Conservation (phyloP, 2,329 filamentous ascomycete species). For the Arthrocladium fulminans region DNA sequence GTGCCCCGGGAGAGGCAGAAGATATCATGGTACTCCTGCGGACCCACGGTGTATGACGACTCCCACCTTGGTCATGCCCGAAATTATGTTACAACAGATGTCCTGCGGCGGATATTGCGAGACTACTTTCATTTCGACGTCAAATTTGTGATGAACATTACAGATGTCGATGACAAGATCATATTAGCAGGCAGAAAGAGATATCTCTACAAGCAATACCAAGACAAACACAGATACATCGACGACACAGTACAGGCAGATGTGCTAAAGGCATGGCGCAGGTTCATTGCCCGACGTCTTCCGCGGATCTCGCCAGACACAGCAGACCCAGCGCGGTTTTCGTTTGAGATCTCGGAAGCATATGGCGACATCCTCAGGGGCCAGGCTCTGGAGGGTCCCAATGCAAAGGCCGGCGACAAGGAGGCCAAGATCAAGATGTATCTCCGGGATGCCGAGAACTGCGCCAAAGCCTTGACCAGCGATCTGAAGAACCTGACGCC, state of each 20-base stretch:
- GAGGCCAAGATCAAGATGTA: constrained; percentile 91
- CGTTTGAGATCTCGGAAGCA: constrained; percentile 38
- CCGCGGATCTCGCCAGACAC: constrained; percentile 38
- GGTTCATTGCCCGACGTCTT: constrained; percentile 61
- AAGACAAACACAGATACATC: constrained; percentile 40
- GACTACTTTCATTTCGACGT: constrained; percentile 79
- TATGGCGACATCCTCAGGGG: constrained; percentile 50
- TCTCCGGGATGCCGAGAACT: constrained; percentile 52
- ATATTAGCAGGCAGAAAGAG: constrained; percentile 63
- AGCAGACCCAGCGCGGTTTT: constrained; percentile 38
- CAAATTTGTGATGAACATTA: constrained; percentile 88
- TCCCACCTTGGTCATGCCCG: constrained; percentile 73
- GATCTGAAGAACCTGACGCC: constrained; percentile 21
- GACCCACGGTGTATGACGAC: constrained; percentile 78
- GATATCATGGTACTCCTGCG: constrained; percentile 81
- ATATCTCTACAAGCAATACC: constrained; percentile 64
- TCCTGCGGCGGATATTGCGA: constrained; percentile 70
- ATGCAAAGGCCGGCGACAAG: constrained; percentile 56
- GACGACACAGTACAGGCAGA: constrained; percentile 40
- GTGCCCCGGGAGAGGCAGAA: constrained; percentile 59
- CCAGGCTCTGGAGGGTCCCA: constrained; percentile 42
- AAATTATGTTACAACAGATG: constrained; percentile 87
- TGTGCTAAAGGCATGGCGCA: constrained; percentile 44
- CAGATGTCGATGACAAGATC: constrained; percentile 72
- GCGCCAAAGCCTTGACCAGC: constrained; percentile 43